These are phyloP conservation scores for Aspergillus clavatus DNA, from an alignment of 2,329 filamentous ascomycete species.

Conservation along the genomic window DNA sequence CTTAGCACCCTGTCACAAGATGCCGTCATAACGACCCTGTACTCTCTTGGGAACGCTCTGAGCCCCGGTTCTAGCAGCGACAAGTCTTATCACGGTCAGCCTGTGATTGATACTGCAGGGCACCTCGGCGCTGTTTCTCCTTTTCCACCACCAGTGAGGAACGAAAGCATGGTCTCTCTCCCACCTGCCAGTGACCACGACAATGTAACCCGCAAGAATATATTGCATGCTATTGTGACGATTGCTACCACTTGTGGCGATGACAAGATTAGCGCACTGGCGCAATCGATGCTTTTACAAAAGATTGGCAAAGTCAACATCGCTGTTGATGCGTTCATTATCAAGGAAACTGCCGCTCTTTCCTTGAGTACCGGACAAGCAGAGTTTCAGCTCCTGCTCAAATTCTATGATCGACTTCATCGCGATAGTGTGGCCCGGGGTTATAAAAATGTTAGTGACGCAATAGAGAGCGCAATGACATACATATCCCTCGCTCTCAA, in stretches of 20 bases:
- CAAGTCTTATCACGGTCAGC: conserved; percentile 35
- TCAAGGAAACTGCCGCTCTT: conserved; percentile 73
- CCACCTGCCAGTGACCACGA: conserved; percentile 73
- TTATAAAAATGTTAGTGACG: conserved; percentile 62
- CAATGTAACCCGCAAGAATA: conserved; percentile 70
- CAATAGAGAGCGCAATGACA: conserved; percentile 74
- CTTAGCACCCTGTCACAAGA: conserved; percentile 82
- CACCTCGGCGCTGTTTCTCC: conserved; percentile 45
- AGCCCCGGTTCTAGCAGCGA: conserved; percentile 62
- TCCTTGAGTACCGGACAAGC: conserved; percentile 70
- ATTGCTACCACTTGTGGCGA: conserved; percentile 78
- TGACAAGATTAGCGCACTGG: conserved; percentile 86
- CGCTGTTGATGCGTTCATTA: conserved; percentile 76
- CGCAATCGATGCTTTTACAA: conserved; percentile 93
- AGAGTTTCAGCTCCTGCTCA: conserved; percentile 81
- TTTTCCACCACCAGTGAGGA: conserved; percentile 26
- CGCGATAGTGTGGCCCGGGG: conserved; percentile 68
- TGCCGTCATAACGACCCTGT: conserved; percentile 88
- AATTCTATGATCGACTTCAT: conserved; percentile 71
- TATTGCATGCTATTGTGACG: conserved; percentile 93
- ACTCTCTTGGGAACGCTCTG: conserved; percentile 91
- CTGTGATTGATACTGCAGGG: conserved; percentile 38
- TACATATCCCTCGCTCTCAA: conserved; percentile 67
- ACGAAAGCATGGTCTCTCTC: conserved; percentile 61
- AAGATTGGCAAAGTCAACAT: conserved; percentile 83